A percentile compares a stretch with the other conserved stretches of the same genome.
These are phyloP conservation scores for Pseudocercospora vitis DNA, from an alignment of 2,329 filamentous ascomycete genomes.

Conservation along the genomic window DNA sequence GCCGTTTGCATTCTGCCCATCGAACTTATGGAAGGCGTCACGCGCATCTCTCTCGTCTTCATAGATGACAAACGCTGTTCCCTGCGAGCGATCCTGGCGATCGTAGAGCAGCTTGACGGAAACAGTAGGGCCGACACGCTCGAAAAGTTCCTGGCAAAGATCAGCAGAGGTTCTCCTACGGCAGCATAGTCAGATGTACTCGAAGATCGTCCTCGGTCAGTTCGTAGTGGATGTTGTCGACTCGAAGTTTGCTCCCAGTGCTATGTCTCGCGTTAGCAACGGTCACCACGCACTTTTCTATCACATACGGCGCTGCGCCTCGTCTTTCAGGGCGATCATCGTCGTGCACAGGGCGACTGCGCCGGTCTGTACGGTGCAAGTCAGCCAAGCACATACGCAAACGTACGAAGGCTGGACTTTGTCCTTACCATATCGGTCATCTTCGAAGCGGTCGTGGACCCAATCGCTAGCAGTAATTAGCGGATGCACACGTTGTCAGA, in stretches of 20 bases:
- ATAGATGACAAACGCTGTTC: slow-evolving; percentile 81
- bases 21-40: slow-evolving; percentile 74
- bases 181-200: slow-evolving; percentile 49
- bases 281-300: not conserved
- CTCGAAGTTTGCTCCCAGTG: slow-evolving; percentile 62
- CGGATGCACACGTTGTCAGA: slow-evolving; percentile 12
- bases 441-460: slow-evolving; percentile 63
- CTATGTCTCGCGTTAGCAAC: slow-evolving; percentile 15
- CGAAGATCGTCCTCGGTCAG: slow-evolving; percentile 80
- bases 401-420: not conserved
- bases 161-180: slow-evolving; percentile 10
- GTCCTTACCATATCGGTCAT: slow-evolving; percentile 32
- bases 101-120: slow-evolving; percentile 77
- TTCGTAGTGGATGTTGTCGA: slow-evolving; percentile 92
- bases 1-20: slow-evolving; percentile 88
- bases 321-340: slow-evolving; percentile 28
- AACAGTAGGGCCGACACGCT: slow-evolving; percentile 69
- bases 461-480: slow-evolving; percentile 65
- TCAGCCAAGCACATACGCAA: slow-evolving; percentile 1
- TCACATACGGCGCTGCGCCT: slow-evolving; percentile 21
- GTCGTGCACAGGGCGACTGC: slow-evolving; percentile 21
- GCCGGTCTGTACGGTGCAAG: slow-evolving; percentile 20
- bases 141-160: slow-evolving; percentile 69
- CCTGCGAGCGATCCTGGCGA: slow-evolving; percentile 82
- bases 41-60: slow-evolving; percentile 68